phyloP scores from a whole-genome alignment of 2,329 filamentous ascomycete genomes.

The Alternaria tenuissima region DNA sequence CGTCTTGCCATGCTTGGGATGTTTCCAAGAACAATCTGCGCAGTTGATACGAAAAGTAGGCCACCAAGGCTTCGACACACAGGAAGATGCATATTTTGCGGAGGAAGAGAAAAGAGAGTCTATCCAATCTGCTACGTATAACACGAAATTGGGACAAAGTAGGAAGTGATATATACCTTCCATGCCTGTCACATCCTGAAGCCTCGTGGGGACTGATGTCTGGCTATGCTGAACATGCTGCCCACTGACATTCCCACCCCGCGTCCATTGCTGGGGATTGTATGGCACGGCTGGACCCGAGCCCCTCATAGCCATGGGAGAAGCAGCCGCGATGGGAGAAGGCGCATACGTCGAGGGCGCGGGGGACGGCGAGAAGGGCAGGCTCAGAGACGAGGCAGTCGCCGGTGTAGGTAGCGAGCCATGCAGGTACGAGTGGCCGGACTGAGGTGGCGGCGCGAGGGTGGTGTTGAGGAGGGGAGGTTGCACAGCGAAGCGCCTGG shows the following conservation, averaged over 20 bases:
- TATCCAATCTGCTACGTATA: constrained; percentile 6
- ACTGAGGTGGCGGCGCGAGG: constrained; percentile 48
- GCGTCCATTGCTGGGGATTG: constrained; percentile 61
- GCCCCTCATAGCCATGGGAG: constrained; percentile 49
- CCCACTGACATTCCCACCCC: constrained; percentile 49
- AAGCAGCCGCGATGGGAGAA: constrained; percentile 40
- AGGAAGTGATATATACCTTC: constrained; percentile 52
- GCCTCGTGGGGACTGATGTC: constrained; percentile 38
- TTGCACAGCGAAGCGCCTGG: constrained; percentile 51
- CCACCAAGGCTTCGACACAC: constrained; percentile 2
- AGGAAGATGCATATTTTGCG: neutral
- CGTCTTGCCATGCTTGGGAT: constrained; percentile 1
- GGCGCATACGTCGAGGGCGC: constrained; percentile 45
- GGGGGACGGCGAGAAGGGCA: constrained; percentile 49
- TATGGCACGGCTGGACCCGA: constrained; percentile 50
- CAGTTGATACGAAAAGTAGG: neutral
- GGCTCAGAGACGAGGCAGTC: constrained; percentile 48
- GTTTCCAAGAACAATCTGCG: constrained; percentile 9
- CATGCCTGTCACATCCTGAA: constrained; percentile 56
- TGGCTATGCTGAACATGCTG: constrained; percentile 47
- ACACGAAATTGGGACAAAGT: constrained; percentile 3
- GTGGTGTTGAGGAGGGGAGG: constrained; percentile 53
- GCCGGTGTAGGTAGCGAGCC: constrained; percentile 48
- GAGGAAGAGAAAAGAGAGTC: neutral
- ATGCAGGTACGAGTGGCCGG: constrained; percentile 38